These are phyloP conservation scores for Fraxinus sp. DNA, from an alignment of 305 asterid species.

Conservation along the genomic window DNA sequence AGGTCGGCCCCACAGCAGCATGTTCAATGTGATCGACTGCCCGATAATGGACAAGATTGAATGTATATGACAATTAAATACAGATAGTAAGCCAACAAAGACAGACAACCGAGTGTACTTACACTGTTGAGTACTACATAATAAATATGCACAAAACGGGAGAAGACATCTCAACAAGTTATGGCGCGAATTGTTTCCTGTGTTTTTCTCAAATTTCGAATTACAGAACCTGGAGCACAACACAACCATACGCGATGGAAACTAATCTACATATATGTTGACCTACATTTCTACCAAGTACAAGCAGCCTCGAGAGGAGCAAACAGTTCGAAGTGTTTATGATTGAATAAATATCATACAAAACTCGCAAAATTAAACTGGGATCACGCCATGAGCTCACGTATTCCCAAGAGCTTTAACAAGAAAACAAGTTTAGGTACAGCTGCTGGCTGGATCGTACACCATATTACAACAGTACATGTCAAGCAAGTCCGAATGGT, in stretches of 20 bases:
- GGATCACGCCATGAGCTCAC: constrained; percentile 22
- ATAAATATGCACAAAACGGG: background rate
- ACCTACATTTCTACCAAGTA: constrained; percentile 40
- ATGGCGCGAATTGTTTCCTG: constrained; percentile 6
- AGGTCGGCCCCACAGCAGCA: no score
- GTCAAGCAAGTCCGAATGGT: constrained; percentile 20
- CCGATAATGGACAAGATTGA: no score
- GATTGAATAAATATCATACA: constrained; percentile 19
- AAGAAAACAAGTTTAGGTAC: constrained; percentile 16
- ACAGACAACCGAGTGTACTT: background rate
- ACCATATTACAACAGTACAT: background rate
- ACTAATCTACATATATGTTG: constrained; percentile 36
- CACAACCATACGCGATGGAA: constrained; percentile 29
- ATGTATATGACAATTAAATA: no score
- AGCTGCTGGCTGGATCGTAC: constrained; percentile 3
- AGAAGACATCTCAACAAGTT: constrained; percentile 15
- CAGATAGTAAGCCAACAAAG: background rate
- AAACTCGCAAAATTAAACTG: constrained; percentile 29
- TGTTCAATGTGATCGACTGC: no score
- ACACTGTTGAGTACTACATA: background rate
- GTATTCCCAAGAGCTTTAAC: constrained; percentile 24
- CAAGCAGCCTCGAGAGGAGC: constrained; percentile 41
- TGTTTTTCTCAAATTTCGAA: constrained; percentile 30
- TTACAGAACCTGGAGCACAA: constrained; percentile 41
- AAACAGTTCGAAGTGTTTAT: constrained; percentile 22